Conservation (phyloP, 2,329 filamentous ascomycete species). For the Alternaria arbusti region DNA sequence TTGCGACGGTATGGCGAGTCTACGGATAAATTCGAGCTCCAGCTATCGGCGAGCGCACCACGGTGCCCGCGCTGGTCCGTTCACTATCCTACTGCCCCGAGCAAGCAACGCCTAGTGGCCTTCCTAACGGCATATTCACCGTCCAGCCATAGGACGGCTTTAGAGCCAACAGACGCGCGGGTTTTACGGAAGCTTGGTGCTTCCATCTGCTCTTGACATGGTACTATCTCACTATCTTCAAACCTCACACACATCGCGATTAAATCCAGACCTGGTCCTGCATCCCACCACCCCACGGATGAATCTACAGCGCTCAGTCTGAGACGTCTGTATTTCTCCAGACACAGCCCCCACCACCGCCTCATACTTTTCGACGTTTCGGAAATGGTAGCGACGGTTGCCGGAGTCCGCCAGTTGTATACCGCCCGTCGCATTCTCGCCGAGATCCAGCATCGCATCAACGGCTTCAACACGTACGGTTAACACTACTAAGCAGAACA, state of each 20-base stretch:
- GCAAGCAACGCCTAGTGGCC: slow-evolving; percentile 30
- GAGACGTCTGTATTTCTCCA: slow-evolving; percentile 34
- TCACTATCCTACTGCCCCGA: slow-evolving; percentile 33
- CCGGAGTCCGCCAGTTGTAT: slow-evolving; percentile 42
- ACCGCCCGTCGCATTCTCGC: slow-evolving; percentile 49
- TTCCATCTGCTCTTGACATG: slow-evolving; percentile 38
- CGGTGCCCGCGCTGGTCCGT: slow-evolving; percentile 30
- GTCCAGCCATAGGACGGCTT: slow-evolving; percentile 48
- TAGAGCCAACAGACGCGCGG: slow-evolving; percentile 38
- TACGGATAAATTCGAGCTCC: slow-evolving; percentile 40
- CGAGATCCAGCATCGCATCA: slow-evolving; percentile 49
- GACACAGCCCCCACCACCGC: slow-evolving; percentile 30
- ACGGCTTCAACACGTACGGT: slow-evolving; percentile 53
- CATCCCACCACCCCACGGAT: slow-evolving; percentile 33
- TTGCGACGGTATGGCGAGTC: slow-evolving; percentile 21
- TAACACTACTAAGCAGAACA: slow-evolving; percentile 28
- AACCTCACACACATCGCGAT: slow-evolving; percentile 40
- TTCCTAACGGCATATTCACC: slow-evolving; percentile 46
- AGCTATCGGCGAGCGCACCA: slow-evolving; percentile 30
- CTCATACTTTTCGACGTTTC: slow-evolving; percentile 30
- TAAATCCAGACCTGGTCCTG: slow-evolving; percentile 36
- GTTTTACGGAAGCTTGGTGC: slow-evolving; percentile 41
- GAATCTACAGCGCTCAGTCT: slow-evolving; percentile 28
- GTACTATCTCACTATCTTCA: slow-evolving; percentile 43
- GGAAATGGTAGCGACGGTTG: slow-evolving; percentile 47